phyloP scores from a whole-genome alignment of 768 basidiomycete species.

The Leccinum arenicola region DNA sequence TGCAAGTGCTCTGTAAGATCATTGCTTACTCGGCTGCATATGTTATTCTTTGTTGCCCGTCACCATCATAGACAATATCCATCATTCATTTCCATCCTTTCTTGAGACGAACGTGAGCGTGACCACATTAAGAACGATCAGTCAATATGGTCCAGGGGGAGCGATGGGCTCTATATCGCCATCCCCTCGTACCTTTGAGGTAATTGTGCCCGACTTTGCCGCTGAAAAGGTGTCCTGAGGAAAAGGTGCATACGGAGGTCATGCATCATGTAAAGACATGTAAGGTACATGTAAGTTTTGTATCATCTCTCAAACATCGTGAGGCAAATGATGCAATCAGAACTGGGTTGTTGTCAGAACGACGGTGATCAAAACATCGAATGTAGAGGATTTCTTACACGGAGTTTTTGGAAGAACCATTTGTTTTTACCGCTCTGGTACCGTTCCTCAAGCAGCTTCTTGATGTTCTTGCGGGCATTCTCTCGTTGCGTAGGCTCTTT shows the following conservation, averaged over 20 bases:
- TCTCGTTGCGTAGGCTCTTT: conserved; percentile 96
- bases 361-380: neutral
- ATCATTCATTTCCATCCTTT: conserved; percentile 14
- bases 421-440: conserved; percentile 94
- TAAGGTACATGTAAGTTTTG: conserved; percentile 40
- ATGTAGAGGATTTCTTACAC: conserved; percentile 45
- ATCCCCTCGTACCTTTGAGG: neutral
- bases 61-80: conserved; percentile 22
- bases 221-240: neutral
- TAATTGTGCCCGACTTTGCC: neutral
- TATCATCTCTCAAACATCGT: conserved; percentile 18
- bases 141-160: neutral
- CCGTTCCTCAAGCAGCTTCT: conserved; percentile 95
- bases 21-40: conserved; percentile 13
- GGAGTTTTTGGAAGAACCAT: conserved; percentile 92
- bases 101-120: conserved; percentile 1
- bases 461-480: conserved; percentile 92
- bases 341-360: conserved; percentile 25
- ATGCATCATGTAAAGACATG: conserved; percentile 31
- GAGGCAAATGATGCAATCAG: conserved; percentile 25
- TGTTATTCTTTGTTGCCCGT: conserved; percentile 9
- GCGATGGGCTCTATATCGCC: neutral
- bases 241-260: conserved; percentile 20
- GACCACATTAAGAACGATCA: neutral
- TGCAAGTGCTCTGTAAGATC: conserved; percentile 46